A percentile compares a stretch with the other conserved stretches of the same genome.
phyloP scores from a whole-genome alignment of 345 rosid genomes.

The Moringa oleifera region DNA sequence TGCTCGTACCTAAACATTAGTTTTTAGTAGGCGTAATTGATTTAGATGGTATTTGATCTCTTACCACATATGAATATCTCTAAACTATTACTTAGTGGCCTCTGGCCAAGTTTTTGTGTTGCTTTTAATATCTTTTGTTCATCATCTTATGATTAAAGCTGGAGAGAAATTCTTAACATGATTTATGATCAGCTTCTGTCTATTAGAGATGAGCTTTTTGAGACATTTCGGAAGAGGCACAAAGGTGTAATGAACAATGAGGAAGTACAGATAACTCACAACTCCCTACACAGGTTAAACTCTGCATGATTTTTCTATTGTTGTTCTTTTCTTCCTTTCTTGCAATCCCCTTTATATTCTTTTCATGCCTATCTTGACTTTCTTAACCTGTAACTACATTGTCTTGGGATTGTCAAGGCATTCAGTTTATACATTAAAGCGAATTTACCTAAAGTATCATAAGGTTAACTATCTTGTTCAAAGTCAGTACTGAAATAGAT shows the following conservation, averaged over 20 bases:
- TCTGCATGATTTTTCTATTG: too few relatives aligned
- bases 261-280: conserved; percentile 82
- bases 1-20: too few relatives aligned
- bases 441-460: too few relatives aligned
- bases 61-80: background rate
- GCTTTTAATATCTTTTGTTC: background rate
- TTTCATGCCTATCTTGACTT: too few relatives aligned
- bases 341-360: conserved; percentile 1
- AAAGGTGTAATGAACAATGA: conserved; percentile 84
- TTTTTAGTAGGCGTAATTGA: background rate
- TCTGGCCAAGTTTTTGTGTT: background rate
- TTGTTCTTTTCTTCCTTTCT: conserved; percentile 6
- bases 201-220: conserved; percentile 91
- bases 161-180: background rate
- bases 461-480: too few relatives aligned
- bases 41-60: too few relatives aligned
- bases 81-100: background rate
- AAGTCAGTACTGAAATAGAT: too few relatives aligned
- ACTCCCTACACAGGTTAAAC: conserved; percentile 73
- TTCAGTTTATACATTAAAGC: too few relatives aligned
- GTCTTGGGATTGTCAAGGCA: too few relatives aligned
- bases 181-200: conserved; percentile 57
- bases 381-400: too few relatives aligned
- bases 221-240: conserved; percentile 90
- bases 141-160: background rate